These are phyloP conservation scores for Protea cynaroides DNA, from an alignment of 164 flowering plant genomes.

Conservation along the genomic window DNA sequence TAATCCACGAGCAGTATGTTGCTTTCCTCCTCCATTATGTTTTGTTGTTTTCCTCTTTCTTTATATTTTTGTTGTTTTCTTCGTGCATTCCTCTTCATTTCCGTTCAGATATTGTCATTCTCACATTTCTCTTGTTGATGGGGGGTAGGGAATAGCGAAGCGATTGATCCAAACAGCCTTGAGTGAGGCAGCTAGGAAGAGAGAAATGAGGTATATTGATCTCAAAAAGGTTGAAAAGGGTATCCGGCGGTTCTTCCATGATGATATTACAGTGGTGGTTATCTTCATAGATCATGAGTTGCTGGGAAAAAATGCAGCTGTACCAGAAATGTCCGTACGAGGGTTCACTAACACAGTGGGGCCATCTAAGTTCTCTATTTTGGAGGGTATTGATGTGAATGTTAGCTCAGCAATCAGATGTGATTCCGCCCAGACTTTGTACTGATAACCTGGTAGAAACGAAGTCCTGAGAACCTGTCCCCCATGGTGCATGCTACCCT, in stretches of 20 bases:
- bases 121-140: not conserved
- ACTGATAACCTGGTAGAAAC: not conserved
- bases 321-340: slow-evolving; percentile 42
- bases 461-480: not conserved
- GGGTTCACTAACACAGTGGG: slow-evolving; percentile 44
- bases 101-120: not conserved
- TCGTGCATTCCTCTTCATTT: too few relatives aligned
- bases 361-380: slow-evolving; percentile 41
- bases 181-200: slow-evolving; percentile 50
- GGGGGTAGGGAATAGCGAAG: slow-evolving; percentile 65
- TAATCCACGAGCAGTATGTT: slow-evolving; percentile 50
- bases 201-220: slow-evolving; percentile 42
- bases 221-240: slow-evolving; percentile 49
- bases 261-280: slow-evolving; percentile 79
- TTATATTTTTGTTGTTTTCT: too few relatives aligned
- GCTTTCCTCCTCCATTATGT: not conserved
- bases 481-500: not conserved
- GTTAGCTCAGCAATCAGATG: slow-evolving; percentile 9
- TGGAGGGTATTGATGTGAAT: slow-evolving; percentile 22
- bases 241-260: slow-evolving; percentile 50
- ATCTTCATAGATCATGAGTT: slow-evolving; percentile 56
- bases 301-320: slow-evolving; percentile 19
- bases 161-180: slow-evolving; percentile 54
- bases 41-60: not conserved
- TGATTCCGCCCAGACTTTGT: not conserved